These are phyloP conservation scores for Aspergillus sclerotiicarbonarius DNA, from an alignment of 495 filamentous ascomycete species.

Conservation along the genomic window DNA sequence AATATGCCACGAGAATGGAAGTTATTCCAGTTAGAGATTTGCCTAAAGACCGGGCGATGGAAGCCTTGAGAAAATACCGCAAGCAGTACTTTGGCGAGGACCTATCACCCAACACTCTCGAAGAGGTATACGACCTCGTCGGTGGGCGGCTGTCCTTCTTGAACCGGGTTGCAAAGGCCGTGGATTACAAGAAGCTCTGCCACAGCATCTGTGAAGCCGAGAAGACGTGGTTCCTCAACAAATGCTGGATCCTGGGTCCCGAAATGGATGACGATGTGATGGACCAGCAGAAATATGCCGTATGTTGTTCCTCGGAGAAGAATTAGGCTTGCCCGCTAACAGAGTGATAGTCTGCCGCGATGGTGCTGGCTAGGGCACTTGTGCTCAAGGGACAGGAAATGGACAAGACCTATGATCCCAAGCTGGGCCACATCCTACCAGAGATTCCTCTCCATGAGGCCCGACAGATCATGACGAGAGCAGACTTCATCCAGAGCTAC, in stretches of 20 bases:
- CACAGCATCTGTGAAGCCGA: conserved; percentile 75
- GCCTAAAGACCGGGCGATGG: conserved; percentile 69
- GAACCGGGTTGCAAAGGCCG: conserved; percentile 77
- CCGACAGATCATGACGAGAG: conserved; percentile 88
- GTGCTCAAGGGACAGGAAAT: conserved; percentile 76
- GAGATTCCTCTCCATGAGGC: conserved; percentile 80
- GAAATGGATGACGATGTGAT: conserved; percentile 99
- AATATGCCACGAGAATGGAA: conserved; percentile 88
- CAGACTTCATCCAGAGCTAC: conserved; percentile 89
- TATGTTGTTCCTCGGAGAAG: conserved; percentile 37
- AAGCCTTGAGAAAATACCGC: conserved; percentile 73
- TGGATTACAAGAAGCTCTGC: conserved; percentile 75
- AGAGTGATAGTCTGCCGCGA: conserved; percentile 68
- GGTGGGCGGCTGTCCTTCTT: conserved; percentile 86
- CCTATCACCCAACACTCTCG: conserved; percentile 51
- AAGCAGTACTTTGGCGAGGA: conserved; percentile 64
- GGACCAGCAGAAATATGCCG: conserved; percentile 95
- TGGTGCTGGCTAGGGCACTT: conserved; percentile 88
- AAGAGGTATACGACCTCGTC: conserved; percentile 77
- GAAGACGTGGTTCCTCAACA: conserved; percentile 91
- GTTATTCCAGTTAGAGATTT: conserved; percentile 80
- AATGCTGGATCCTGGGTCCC: conserved; percentile 87
- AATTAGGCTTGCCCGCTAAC: conserved; percentile 9
- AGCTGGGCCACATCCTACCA: conserved; percentile 74
- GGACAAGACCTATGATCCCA: conserved; percentile 58